Evolutionary conservation across 2,329 filamentous ascomycete species (phyloP), one percentile per base, ranked within the genome.

Genomic region (Alternaria novae-zelandiae): DNA sequence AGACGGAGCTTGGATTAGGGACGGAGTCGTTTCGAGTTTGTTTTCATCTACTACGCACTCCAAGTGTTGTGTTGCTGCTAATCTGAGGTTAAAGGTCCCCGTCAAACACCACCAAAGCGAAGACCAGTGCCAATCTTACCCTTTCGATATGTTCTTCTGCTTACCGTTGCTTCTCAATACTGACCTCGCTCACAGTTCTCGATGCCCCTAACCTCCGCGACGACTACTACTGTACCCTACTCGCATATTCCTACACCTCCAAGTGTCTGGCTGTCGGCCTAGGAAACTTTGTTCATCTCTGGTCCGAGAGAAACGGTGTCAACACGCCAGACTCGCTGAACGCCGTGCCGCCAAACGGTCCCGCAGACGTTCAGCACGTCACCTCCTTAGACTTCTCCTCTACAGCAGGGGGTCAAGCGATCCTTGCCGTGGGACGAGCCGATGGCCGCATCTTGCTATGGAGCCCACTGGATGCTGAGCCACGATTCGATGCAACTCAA

Each of bases 361-460:
- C 47, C 10, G 23, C 61, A 20, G 70, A 71, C 15, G 43, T 65
- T 8, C 72, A 72, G 10, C 87, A 90, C 73, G 85, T 99, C 45
- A 97, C 93, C 0, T 94, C 93, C 6, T 80, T 98, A n/a, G 90
- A 92, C 0, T 98, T 98, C 79, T 98, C 96, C 1, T 97, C 95
- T 0, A 79, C 85, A 1, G 82, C 88, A 72, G 95, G 95, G 1
- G 86, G 85, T 20, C 91, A 90, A 73, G 90, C 89, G 12, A 96
- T 99, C 41, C 85, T 99, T 46, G 95, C 94, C 0, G 91, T 94
- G 67, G 94, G 93, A 2, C 88, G 94, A 65, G 92, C 91, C 12
- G 89, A 93, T 73, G 92, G 93, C 2, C 86, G 87, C 23, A 83
- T 98, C 30, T 88, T 88, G 21, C 84, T 99, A 6, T 92, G 94